These are phyloP conservation scores for Tuber calosporum DNA, from an alignment of 495 filamentous ascomycete species.

Conservation along the genomic window DNA sequence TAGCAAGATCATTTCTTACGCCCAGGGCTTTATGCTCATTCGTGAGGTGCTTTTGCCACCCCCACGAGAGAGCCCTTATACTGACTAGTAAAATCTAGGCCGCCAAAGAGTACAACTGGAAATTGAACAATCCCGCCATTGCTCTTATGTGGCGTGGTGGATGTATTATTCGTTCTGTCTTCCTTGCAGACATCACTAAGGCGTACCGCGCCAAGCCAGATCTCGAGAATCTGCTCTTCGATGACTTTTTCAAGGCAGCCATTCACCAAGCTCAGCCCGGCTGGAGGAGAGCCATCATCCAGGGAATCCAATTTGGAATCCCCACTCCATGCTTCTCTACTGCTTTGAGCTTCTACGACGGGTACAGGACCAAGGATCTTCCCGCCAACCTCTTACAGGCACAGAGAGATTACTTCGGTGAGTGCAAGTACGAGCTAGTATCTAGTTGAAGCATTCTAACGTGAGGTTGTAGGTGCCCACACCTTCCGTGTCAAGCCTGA, in stretches of 20 bases:
- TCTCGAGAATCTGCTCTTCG: slow-evolving; percentile 95
- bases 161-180: slow-evolving; percentile 99
- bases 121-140: slow-evolving; percentile 99
- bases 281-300: slow-evolving; percentile 90
- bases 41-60: slow-evolving; percentile 65
- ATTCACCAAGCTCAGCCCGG: slow-evolving; percentile 93
- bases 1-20: slow-evolving; percentile 99
- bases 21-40: slow-evolving; percentile 99
- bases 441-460: neutral
- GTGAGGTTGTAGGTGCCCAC: slow-evolving; percentile 63
- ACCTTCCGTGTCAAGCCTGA: slow-evolving; percentile 98
- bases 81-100: slow-evolving; percentile 51
- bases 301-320: slow-evolving; percentile 86
- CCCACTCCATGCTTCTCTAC: slow-evolving; percentile 93
- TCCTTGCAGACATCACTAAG: slow-evolving; percentile 97
- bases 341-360: slow-evolving; percentile 94
- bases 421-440: neutral
- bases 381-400: slow-evolving; percentile 97
- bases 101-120: slow-evolving; percentile 91
- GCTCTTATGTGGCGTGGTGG: slow-evolving; percentile 99
- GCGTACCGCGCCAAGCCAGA: slow-evolving; percentile 93
- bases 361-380: slow-evolving; percentile 88
- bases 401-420: slow-evolving; percentile 92
- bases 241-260: slow-evolving; percentile 98
- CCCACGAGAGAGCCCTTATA: slow-evolving; percentile 25